Evolutionary conservation across 768 basidiomycete genomes (phyloP).

Genomic region (Amylocystis lapponica): DNA sequence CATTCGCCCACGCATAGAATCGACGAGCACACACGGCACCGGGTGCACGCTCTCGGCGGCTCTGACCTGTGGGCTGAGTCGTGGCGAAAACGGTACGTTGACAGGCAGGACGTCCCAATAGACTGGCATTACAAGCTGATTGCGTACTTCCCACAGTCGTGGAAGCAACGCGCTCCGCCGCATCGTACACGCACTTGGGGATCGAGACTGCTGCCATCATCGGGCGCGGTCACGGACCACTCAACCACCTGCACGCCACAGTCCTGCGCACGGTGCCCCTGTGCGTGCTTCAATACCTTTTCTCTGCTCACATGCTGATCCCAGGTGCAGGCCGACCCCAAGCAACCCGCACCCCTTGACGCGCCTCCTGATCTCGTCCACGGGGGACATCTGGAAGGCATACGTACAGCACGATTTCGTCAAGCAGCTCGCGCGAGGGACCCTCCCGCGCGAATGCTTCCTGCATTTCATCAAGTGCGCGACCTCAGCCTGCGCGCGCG

Average conservation of each 20-base stretch:
- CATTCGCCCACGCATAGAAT: constrained; percentile 54
- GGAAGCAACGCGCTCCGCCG: constrained; percentile 56
- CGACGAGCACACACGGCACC: constrained; percentile 82
- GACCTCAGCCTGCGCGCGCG: background rate
- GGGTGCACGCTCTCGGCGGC: constrained; percentile 90
- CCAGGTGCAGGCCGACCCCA: constrained; percentile 42
- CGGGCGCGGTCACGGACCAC: constrained; percentile 74
- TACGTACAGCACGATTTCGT: constrained; percentile 88
- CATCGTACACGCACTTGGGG: constrained; percentile 66
- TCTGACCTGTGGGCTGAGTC: constrained; percentile 60
- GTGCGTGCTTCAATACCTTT: constrained; percentile 35
- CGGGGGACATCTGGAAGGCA: constrained; percentile 52
- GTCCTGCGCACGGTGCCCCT: constrained; percentile 41
- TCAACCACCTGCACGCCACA: constrained; percentile 78
- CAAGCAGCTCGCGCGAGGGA: constrained; percentile 64
- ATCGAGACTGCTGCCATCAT: constrained; percentile 65
- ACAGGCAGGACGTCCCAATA: background rate
- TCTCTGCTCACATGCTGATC: background rate
- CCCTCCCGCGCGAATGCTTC: constrained; percentile 60
- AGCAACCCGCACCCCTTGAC: constrained; percentile 67
- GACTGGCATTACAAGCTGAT: background rate
- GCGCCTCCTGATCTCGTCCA: constrained; percentile 53
- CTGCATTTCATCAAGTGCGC: constrained; percentile 79
- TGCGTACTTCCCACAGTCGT: constrained; percentile 40
- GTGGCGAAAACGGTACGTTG: constrained; percentile 37